Conservation (phyloP, 495 filamentous ascomycete species). For the Letharia columbiana region DNA sequence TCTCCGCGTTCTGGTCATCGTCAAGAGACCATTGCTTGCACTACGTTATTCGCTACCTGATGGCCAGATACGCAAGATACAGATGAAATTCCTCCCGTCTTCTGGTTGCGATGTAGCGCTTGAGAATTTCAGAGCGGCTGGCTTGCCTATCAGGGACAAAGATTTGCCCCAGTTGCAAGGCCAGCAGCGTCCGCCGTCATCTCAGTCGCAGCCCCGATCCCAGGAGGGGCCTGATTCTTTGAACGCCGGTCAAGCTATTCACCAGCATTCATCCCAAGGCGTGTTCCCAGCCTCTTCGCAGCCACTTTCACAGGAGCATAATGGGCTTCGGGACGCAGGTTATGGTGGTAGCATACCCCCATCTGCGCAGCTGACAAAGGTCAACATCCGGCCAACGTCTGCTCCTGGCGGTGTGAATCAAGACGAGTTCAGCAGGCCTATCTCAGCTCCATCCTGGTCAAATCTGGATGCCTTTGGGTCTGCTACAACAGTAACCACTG, state of each 20-base stretch:
- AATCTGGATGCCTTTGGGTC: neutral
- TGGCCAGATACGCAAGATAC: slow-evolving; percentile 23
- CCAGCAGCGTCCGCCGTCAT: neutral
- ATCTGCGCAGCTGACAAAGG: neutral
- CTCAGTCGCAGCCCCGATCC: neutral
- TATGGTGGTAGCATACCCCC: neutral
- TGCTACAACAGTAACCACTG: neutral
- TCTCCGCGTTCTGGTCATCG: slow-evolving; percentile 15
- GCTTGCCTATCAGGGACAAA: slow-evolving; percentile 21
- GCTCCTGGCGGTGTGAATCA: neutral
- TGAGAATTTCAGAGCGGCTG: slow-evolving; percentile 10
- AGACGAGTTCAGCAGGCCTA: slow-evolving; percentile 1
- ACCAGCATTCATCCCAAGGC: neutral
- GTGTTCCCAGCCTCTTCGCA: neutral
- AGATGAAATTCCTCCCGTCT: slow-evolving; percentile 20
- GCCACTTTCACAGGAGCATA: neutral
- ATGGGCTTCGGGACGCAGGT: neutral
- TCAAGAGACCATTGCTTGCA: slow-evolving; percentile 19
- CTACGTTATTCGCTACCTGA: slow-evolving; percentile 22
- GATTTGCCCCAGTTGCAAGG: neutral
- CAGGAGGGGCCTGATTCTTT: neutral
- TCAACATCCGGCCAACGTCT: slow-evolving; percentile 1
- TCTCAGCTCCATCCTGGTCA: neutral
- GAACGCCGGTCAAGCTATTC: neutral
- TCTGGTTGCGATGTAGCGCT: slow-evolving; percentile 18